Evolutionary conservation across 352 stramenopile genomes (phyloP).

Genomic region (Phytophthora brassicae): DNA sequence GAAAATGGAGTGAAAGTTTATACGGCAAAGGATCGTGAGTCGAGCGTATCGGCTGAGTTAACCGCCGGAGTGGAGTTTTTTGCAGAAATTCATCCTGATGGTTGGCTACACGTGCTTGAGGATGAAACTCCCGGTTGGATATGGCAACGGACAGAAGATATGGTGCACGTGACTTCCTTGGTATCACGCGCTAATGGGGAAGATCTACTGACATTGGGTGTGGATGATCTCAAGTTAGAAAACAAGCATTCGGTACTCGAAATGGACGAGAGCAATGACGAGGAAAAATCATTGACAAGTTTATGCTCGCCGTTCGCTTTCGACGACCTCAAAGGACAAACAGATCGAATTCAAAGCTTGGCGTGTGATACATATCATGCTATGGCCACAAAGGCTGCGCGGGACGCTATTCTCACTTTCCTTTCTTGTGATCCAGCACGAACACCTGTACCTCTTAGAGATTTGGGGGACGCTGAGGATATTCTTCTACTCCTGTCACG

Average conservation of each 20-base stretch:
- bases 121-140: conserved; percentile 40
- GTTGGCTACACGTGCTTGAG: conserved; percentile 41
- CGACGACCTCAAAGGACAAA: conserved; percentile 67
- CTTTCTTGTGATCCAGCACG: conserved; percentile 24
- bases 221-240: conserved; percentile 54
- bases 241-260: conserved; percentile 40
- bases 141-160: conserved; percentile 41
- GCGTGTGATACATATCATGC: conserved; percentile 65
- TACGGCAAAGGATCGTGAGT: conserved; percentile 17
- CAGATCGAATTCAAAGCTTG: conserved; percentile 56
- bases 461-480: conserved; percentile 40
- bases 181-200: conserved; percentile 35
- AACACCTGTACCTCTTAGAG: conserved; percentile 18
- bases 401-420: conserved; percentile 44
- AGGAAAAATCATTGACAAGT: conserved; percentile 49
- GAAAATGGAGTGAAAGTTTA: conserved; percentile 28
- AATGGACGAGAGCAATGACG: conserved; percentile 63
- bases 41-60: conserved; percentile 21
- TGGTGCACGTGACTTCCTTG: conserved; percentile 29
- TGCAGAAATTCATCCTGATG: conserved; percentile 9
- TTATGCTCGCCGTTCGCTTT: conserved; percentile 70
- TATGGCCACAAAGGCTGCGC: conserved; percentile 56
- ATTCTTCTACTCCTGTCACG: conserved; percentile 53
- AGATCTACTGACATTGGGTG: conserved; percentile 58
- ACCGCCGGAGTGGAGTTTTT: conserved; percentile 29